Evolutionary conservation across 1,284 basidiomycete genomes (phyloP), one percentile per base, ranked within the genome.

Genomic region (Wallemia ichthyophaga): DNA sequence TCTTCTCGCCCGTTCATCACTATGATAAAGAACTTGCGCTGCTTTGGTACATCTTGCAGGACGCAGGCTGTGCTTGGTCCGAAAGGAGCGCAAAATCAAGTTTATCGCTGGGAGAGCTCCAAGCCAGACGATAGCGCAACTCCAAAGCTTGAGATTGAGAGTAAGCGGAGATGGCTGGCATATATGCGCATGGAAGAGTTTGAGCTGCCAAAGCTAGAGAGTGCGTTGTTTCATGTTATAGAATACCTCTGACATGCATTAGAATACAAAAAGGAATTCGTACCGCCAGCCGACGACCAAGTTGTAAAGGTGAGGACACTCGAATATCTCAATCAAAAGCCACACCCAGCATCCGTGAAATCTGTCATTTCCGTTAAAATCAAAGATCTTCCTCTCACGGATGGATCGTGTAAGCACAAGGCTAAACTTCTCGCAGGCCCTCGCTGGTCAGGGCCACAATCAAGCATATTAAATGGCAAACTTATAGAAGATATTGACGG

Each of bases 181-280:
- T 83, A 87, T 64, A 71, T 88, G 67, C 75, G 83, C 58, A 74
- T 86, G 64, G 84, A 88, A 62, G 84, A 85, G 67, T 78, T 82
- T 63, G 86, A 89, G 69, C 78, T 84, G 73, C 80, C 80, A 21
- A 78, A 81, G 64, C 76, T 91, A 33, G 79, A 82, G 63, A 81
- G 86, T 87, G 66, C 69, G 82, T 73, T 21, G 25, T 2, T 23
- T 24, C 25, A 15, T 25, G 3, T 27, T 1, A 27, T 19, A 19
- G 15, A 58, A 2, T 58, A 24, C 23, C 27, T 23, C 2, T 25
- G 54, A 21, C 24, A 59, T 56, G 60, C 56, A 19, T n/a, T 62
- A 87, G 85, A 78, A 19, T 84, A 80, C 68, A 77, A 82, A 63
- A 81, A 81, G 71, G 75, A 77, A 1, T 89, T 86, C 65, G 69